phyloP scores from a whole-genome alignment of 1,284 basidiomycete species.

The Sutorius eximius region DNA sequence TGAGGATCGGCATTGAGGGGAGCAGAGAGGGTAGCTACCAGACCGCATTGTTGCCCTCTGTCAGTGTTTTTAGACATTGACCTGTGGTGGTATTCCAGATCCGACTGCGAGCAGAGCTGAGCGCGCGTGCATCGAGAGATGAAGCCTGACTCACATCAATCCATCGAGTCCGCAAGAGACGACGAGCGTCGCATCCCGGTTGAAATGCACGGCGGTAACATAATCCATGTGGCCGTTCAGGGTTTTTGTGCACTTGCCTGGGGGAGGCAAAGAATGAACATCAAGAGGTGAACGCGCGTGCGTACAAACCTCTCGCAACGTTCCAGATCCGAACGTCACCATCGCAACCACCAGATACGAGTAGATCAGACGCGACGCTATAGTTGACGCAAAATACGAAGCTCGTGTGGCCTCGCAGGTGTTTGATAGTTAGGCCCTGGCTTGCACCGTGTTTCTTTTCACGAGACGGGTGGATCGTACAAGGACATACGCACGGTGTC shows the following conservation, averaged over 20 bases:
- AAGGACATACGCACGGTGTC: constrained; percentile 56
- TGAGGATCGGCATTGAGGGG: not conserved
- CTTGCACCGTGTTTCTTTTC: constrained; percentile 3
- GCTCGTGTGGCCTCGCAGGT: constrained; percentile 80
- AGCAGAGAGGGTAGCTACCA: constrained; percentile 57
- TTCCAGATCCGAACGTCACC: constrained; percentile 95
- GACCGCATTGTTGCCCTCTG: constrained; percentile 86
- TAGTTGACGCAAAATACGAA: constrained; percentile 93
- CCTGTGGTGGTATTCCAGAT: constrained; percentile 94
- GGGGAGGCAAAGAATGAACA: not conserved
- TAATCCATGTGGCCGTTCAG: constrained; percentile 93
- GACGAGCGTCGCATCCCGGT: constrained; percentile 87
- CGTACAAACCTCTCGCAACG: constrained; percentile 61
- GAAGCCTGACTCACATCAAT: constrained; percentile 77
- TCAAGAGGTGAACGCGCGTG: not conserved
- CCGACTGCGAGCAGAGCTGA: constrained; percentile 53
- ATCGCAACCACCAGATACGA: constrained; percentile 92
- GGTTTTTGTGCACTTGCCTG: constrained; percentile 79
- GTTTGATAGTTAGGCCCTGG: constrained; percentile 67
- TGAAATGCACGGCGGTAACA: constrained; percentile 93
- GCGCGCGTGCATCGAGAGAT: not conserved
- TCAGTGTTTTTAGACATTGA: constrained; percentile 94
- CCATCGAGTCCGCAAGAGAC: constrained; percentile 92
- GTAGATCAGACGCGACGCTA: constrained; percentile 81
- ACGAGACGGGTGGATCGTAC: not conserved